These are phyloP conservation scores for Mrakia hoshinonis DNA, from an alignment of 768 basidiomycete species.

Conservation along the genomic window DNA sequence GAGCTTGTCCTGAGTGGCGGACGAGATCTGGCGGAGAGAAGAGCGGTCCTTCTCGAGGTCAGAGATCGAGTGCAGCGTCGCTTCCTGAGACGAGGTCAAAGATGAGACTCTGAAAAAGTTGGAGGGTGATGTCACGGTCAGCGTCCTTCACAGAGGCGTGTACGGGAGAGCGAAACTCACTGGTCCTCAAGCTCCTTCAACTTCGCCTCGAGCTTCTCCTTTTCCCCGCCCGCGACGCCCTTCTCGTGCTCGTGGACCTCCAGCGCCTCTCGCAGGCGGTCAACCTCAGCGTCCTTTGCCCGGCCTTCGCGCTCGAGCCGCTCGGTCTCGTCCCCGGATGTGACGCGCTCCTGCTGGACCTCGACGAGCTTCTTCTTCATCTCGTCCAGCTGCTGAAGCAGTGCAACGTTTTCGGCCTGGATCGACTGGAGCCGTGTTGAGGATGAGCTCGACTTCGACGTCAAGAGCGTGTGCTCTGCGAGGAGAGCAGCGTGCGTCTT, in stretches of 20 bases:
- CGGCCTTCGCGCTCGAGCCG: constrained; percentile 39
- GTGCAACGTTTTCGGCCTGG: constrained; percentile 58
- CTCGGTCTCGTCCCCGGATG: constrained; percentile 58
- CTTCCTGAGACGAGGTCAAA: not conserved
- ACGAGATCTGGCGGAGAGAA: constrained; percentile 51
- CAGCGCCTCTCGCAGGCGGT: not conserved
- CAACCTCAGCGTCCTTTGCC: not conserved
- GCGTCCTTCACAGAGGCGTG: no score
- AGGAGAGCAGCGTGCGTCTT: constrained; percentile 52
- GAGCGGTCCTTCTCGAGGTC: constrained; percentile 54
- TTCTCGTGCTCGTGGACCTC: constrained; percentile 34
- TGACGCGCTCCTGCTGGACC: constrained; percentile 61
- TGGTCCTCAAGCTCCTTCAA: constrained; percentile 39
- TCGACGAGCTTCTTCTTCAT: constrained; percentile 78
- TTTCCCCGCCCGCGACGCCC: constrained; percentile 15
- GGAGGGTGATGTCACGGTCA: no score
- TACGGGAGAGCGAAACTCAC: constrained; percentile 49
- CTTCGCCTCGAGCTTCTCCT: constrained; percentile 24
- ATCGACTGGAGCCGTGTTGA: constrained; percentile 63
- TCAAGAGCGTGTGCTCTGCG: constrained; percentile 58
- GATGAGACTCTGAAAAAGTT: not conserved
- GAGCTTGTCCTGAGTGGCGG: constrained; percentile 53
- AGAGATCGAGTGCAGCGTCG: not conserved
- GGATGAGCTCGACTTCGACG: constrained; percentile 63
- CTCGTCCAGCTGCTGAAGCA: constrained; percentile 74